These are phyloP conservation scores for Eucalyptus regnans DNA, from an alignment of 345 rosid genomes.

Conservation along the genomic window DNA sequence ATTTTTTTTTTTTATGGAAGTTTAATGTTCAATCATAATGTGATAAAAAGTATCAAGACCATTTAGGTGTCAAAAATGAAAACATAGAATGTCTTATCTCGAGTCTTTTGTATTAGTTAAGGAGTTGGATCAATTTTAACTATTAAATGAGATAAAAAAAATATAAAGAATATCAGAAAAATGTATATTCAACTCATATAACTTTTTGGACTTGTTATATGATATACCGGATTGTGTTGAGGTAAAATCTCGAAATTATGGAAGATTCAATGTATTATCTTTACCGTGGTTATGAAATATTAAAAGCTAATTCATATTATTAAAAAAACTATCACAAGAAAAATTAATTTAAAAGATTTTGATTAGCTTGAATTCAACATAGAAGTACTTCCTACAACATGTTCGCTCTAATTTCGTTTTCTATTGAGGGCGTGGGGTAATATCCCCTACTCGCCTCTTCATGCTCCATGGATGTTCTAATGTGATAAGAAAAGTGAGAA, in stretches of 20 bases:
- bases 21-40: background rate
- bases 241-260: fast-evolving
- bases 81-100: background rate
- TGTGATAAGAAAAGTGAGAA: background rate
- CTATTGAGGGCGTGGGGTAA: too few relatives aligned
- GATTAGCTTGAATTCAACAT: background rate
- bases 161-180: background rate
- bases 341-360: background rate
- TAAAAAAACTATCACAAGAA: background rate
- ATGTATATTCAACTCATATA: background rate
- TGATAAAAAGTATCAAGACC: background rate
- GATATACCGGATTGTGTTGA: fast-evolving
- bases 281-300: background rate
- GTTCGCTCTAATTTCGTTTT: fast-evolving
- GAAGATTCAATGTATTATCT: background rate
- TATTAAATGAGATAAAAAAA: background rate
- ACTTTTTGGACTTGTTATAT: background rate
- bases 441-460: background rate
- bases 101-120: background rate
- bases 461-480: background rate
- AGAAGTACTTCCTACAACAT: background rate
- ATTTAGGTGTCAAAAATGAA: background rate
- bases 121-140: background rate
- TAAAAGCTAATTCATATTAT: background rate
- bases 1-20: background rate